Percentiles rank a stretch among this genome's conserved stretches.
Conservation (phyloP, 2,329 filamentous ascomycete species). For the Xylaria arbuscula region DNA sequence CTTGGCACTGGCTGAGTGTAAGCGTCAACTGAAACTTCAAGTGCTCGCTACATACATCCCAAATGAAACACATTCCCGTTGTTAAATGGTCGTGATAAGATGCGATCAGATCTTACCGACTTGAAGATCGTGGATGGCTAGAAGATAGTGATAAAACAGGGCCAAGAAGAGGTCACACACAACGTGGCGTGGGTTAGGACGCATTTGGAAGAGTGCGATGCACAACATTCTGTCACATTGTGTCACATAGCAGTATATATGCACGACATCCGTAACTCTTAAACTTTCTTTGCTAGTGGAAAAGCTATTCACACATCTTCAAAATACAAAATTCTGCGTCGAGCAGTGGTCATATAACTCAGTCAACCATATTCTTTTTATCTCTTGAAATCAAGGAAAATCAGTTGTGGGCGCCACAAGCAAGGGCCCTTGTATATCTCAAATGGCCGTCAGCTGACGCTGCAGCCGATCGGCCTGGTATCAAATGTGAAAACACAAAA, state of each 20-base stretch:
- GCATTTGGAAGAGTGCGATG: constrained; percentile 8
- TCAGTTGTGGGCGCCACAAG: constrained; percentile 2
- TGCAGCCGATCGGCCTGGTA: constrained; percentile 22
- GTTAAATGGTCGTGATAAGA: background rate
- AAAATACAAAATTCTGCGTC: background rate
- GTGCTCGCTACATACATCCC: background rate
- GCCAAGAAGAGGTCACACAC: background rate
- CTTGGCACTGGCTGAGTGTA: background rate
- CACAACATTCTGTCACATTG: constrained; percentile 21
- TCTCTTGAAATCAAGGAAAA: background rate
- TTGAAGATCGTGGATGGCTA: background rate
- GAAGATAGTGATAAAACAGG: background rate
- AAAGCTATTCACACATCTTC: background rate
- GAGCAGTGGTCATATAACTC: background rate
- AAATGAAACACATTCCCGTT: background rate
- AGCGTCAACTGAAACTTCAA: constrained; percentile 1
- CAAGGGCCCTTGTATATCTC: constrained; percentile 20
- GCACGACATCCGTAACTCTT: constrained; percentile 1
- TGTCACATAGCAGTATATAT: background rate
- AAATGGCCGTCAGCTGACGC: constrained; percentile 21
- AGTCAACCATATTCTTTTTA: background rate
- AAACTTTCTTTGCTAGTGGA: background rate
- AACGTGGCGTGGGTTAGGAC: background rate
- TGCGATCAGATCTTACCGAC: too few species aligned
- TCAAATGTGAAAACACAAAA: constrained; percentile 17